A percentile compares a stretch with the other conserved stretches of the same genome.
Evolutionary conservation across 139 green algal genomes (phyloP).

Genomic region (Mesotaenium endlicherianum): DNA sequence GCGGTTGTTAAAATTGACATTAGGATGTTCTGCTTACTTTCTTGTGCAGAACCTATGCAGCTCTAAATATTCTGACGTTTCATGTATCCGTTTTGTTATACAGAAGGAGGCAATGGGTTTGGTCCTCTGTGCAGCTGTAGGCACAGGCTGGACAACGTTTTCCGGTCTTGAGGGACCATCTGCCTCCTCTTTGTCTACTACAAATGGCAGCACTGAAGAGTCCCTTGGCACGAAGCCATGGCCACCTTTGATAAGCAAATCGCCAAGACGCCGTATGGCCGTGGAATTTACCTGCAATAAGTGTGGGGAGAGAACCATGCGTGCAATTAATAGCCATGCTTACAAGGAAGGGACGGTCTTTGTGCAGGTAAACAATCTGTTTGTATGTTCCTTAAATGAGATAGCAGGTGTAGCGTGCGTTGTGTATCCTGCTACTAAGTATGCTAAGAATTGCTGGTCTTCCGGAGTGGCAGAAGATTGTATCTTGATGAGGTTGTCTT

Average conservation of each 20-base stretch:
- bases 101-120: conserved; percentile 16
- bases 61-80: no score
- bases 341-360: conserved; percentile 55
- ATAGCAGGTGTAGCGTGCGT: not conserved
- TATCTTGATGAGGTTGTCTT: not conserved
- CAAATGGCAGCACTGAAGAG: conserved; percentile 1
- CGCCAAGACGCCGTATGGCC: conserved; percentile 17
- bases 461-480: not conserved
- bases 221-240: not conserved
- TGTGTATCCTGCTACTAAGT: not conserved
- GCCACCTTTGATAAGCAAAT: not conserved
- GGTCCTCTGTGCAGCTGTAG: not conserved
- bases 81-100: not conserved
- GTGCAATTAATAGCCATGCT: conserved; percentile 52
- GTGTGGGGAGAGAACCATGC: conserved; percentile 45
- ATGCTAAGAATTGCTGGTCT: not conserved
- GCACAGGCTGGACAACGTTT: conserved; percentile 13
- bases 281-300: conserved; percentile 54
- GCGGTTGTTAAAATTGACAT: no score
- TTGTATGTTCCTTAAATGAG: no score
- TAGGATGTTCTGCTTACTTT: no score
- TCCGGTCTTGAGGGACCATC: conserved; percentile 6
- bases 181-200: no score
- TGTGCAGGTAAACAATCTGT: conserved; percentile 33
- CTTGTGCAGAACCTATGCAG: no score